Conservation (phyloP, 2,329 filamentous ascomycete genomes). For the Monilinia fructicola region DNA sequence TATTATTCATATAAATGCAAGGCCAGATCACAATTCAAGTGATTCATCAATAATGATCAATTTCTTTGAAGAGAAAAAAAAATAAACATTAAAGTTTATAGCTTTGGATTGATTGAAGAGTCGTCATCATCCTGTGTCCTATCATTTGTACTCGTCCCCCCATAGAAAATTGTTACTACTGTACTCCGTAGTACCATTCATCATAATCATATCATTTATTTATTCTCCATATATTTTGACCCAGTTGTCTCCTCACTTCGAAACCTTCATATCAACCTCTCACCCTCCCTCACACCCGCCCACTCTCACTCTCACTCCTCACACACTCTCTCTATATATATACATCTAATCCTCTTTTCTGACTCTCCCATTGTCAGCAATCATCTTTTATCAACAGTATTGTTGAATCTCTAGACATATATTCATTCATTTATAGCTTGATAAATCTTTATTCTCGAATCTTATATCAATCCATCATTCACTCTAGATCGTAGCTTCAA, state of each 20-base stretch:
- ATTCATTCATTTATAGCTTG: background rate
- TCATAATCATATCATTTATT: constrained; percentile 12
- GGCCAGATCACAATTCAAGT: background rate
- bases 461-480: background rate
- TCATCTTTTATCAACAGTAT: background rate
- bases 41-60: background rate
- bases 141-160: constrained; percentile 1
- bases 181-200: constrained; percentile 4
- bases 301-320: background rate
- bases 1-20: constrained; percentile 1
- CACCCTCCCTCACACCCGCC: too few species aligned
- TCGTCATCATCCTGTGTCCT: constrained; percentile 6
- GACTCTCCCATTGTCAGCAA: background rate
- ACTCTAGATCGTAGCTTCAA: background rate
- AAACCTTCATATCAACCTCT: background rate
- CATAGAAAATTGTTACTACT: constrained; percentile 3
- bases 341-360: background rate
- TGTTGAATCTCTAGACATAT: background rate
- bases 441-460: background rate
- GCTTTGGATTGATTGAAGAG: constrained; percentile 1
- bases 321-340: background rate
- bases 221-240: constrained; percentile 6
- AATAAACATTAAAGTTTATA: constrained; percentile 3
- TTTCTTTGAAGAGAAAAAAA: background rate
- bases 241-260: background rate